These are phyloP conservation scores for Nadsonia fulvescens DNA, from an alignment of 805 yeast species.

Conservation along the genomic window DNA sequence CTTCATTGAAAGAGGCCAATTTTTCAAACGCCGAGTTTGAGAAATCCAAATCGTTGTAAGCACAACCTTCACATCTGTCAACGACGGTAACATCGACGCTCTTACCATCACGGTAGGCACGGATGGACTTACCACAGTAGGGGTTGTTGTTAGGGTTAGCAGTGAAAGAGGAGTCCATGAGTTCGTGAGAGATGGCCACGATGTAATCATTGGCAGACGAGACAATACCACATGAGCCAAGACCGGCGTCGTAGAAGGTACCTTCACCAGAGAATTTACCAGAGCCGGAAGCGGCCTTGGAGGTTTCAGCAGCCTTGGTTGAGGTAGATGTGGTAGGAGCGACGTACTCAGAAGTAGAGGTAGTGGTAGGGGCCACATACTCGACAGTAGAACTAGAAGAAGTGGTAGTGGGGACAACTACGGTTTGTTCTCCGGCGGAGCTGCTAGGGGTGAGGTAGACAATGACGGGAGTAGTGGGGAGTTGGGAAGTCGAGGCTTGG, in stretches of 20 bases:
- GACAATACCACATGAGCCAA: constrained; percentile 39
- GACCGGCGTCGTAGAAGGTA: constrained; percentile 13
- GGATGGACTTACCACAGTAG: constrained; percentile 35
- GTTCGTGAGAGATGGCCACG: constrained; percentile 34
- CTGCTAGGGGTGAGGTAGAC: constrained; percentile 5
- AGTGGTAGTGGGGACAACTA: constrained; percentile 5
- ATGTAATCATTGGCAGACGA: constrained; percentile 29
- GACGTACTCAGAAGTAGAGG: constrained; percentile 6
- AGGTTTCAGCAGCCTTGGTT: constrained; percentile 6
- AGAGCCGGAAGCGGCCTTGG: constrained; percentile 6
- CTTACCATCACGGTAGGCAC: constrained; percentile 28
- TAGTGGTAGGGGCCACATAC: constrained; percentile 7
- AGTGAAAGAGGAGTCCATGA: constrained; percentile 24
- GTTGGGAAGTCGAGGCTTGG: constrained; percentile 1
- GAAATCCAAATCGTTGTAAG: constrained; percentile 32
- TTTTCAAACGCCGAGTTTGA: constrained; percentile 40
- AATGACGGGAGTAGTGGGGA: constrained; percentile 5
- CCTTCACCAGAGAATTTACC: constrained; percentile 13
- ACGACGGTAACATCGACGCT: constrained; percentile 38
- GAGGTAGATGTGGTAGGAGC: constrained; percentile 7
- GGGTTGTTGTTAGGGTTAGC: constrained; percentile 25
- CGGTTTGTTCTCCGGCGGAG: constrained; percentile 1
- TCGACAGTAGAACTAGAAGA: constrained; percentile 3
- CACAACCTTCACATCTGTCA: constrained; percentile 41
- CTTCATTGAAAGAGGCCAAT: constrained; percentile 33